phyloP scores from a whole-genome alignment of 1,284 basidiomycete species.

The Malassezia globosa region DNA sequence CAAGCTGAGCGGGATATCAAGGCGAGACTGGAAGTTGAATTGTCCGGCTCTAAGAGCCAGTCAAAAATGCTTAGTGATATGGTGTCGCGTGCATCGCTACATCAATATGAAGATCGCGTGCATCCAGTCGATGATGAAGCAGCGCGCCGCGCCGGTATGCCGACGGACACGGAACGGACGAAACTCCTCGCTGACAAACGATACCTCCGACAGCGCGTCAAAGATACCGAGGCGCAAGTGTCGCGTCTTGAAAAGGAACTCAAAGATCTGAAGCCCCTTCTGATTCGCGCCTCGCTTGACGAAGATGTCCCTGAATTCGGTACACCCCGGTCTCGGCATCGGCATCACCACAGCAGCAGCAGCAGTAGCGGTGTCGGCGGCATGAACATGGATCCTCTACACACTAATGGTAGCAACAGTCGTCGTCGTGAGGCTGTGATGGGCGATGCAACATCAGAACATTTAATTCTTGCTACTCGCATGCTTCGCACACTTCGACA shows the following conservation, averaged over 20 bases:
- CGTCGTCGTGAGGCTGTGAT: slow-evolving; percentile 33
- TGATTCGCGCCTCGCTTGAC: slow-evolving; percentile 30
- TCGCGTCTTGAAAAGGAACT: slow-evolving; percentile 42
- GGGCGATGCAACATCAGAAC: slow-evolving; percentile 50
- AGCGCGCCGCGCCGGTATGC: slow-evolving; percentile 16
- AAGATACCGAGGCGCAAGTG: slow-evolving; percentile 40
- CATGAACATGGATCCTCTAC: slow-evolving; percentile 26
- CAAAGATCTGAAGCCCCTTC: slow-evolving; percentile 30
- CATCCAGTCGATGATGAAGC: not conserved
- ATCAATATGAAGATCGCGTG: slow-evolving; percentile 21
- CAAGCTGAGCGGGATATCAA: slow-evolving; percentile 28
- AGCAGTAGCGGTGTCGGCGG: slow-evolving; percentile 22
- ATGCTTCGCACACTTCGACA: slow-evolving; percentile 34
- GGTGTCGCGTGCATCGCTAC: slow-evolving; percentile 30
- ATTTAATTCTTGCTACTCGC: slow-evolving; percentile 48
- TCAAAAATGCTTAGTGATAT: slow-evolving; percentile 40
- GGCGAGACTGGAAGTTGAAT: slow-evolving; percentile 37
- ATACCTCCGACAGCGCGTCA: slow-evolving; percentile 35
- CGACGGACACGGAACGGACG: slow-evolving; percentile 36
- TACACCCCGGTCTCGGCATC: slow-evolving; percentile 6
- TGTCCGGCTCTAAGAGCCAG: slow-evolving; percentile 38
- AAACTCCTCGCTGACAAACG: slow-evolving; percentile 43
- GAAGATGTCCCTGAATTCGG: not conserved
- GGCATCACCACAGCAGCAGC: slow-evolving; percentile 21
- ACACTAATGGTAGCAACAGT: slow-evolving; percentile 22